Conservation (phyloP, 306 rosid genomes). For the Trifolium repens region DNA sequence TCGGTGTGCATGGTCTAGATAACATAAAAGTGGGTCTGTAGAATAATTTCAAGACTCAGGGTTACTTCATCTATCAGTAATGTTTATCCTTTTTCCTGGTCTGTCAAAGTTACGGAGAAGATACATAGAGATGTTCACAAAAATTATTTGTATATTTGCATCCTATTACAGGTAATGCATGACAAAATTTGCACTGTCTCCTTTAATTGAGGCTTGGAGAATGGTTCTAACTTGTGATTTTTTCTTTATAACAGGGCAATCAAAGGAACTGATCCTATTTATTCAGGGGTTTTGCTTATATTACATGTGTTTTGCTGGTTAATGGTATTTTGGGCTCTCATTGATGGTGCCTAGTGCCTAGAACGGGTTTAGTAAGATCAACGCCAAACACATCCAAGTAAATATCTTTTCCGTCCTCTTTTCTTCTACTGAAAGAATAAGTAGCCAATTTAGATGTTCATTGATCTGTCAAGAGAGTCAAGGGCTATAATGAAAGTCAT, state of each 20-base stretch:
- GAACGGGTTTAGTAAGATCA: conserved; percentile 28
- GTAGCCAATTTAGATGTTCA: conserved; percentile 24
- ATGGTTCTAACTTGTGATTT: conserved; percentile 4
- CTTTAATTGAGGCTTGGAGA: conserved; percentile 16
- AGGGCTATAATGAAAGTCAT: conserved; percentile 3
- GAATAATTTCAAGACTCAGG: conserved; percentile 17
- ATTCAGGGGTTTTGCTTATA: conserved; percentile 19
- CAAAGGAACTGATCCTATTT: conserved; percentile 14
- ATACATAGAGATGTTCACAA: conserved; percentile 26
- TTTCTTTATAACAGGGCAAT: conserved; percentile 18
- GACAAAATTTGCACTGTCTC: neutral
- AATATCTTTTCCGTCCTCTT: conserved; percentile 1
- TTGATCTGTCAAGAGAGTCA: neutral
- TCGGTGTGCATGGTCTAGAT: conserved; percentile 32
- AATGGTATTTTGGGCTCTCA: conserved; percentile 22
- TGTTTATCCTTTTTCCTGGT: conserved; percentile 16
- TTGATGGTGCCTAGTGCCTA: conserved; percentile 5
- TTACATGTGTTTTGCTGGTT: conserved; percentile 23
- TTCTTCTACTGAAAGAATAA: conserved; percentile 1
- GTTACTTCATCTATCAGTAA: conserved; percentile 27
- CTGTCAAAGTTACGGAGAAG: conserved; percentile 22
- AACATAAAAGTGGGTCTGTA: conserved; percentile 30
- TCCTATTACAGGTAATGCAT: conserved; percentile 26
- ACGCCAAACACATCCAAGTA: conserved; percentile 18
- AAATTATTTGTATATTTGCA: conserved; percentile 11